Evolutionary conservation across 1,139 yeast species (phyloP), one percentile per base, ranked within the genome.

Genomic region (Pichia sp.): DNA sequence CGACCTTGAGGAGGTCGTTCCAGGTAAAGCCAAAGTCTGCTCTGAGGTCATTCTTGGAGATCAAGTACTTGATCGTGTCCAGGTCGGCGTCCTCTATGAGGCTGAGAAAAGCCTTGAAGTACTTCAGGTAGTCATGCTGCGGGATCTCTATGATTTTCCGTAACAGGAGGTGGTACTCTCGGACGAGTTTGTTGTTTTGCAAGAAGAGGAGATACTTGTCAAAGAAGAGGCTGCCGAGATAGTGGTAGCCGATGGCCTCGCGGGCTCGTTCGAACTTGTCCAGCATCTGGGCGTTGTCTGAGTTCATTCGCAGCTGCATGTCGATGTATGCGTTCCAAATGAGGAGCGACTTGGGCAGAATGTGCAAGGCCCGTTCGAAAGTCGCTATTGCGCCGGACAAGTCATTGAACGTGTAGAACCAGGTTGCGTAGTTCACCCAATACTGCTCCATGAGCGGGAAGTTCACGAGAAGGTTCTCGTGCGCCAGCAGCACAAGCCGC

Each of bases 391-490:
- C 80, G 0, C 72, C 74, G 0, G 84, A 75, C 59, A 79, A 69
- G 58, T 79, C 69, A 0, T 90, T 89, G 36, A 87, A 67, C 50
- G 76, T 75, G 65, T 81, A 86, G 67, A 84, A 89, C 70, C 81
- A 73, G 29, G 77, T 72, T 0, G 97, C 96, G 67, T 79, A 89
- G 59, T 82, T 80, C 47, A 85, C 76, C 93, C 97, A 89, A 67
- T 87, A 89, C 49, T 87, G 89, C 63, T 84, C 88, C 42, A 86
- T 69, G 41, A 77, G 72, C 0, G 98, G 98, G 67, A 77, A 90
- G 54, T 78, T 76, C 1, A 70, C 71, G 13, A 93, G 73, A 52
- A 92, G 71, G 29, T 80, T 75, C 50, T 77, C 77, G 64, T 82
- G 88, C 0, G 86, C 72, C 2, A 72, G 63, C 49, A 84, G 68